A percentile compares a stretch with the other conserved stretches of the same genome.
Conservation (phyloP, 495 filamentous ascomycete genomes). For the Margaritispora aquatica region DNA sequence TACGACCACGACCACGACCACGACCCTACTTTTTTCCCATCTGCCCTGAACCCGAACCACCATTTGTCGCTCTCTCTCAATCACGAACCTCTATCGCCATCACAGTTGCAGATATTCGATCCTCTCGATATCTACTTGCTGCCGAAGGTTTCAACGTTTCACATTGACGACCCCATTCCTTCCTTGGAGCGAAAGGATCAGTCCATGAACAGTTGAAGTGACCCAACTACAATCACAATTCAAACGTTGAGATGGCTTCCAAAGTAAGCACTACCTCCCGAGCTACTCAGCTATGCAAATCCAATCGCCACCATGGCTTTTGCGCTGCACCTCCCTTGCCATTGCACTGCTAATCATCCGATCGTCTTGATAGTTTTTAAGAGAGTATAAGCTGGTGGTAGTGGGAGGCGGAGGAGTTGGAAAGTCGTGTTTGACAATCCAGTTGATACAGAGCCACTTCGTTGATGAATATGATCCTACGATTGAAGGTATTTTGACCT, state of each 20-base stretch:
- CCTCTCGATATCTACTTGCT: background rate
- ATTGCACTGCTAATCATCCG: background rate
- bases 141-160: background rate
- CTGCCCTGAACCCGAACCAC: background rate
- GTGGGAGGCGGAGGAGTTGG: constrained; percentile 97
- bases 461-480: constrained; percentile 99
- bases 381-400: constrained; percentile 98
- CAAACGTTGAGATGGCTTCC: constrained; percentile 35
- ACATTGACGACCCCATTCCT: background rate
- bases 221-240: constrained; percentile 3
- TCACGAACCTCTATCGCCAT: background rate
- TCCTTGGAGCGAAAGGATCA: background rate
- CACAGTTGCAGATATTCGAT: background rate
- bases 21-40: background rate
- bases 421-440: constrained; percentile 98
- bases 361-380: constrained; percentile 65
- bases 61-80: background rate
- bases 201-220: constrained; percentile 1
- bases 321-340: background rate
- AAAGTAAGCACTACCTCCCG: constrained; percentile 29
- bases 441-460: constrained; percentile 98
- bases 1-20: no score
- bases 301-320: no score
- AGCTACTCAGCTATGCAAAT: background rate
- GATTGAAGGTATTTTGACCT: constrained; percentile 70